Evolutionary conservation across 1,284 basidiomycete genomes (phyloP).

Genomic region (Pholiota adiposa): DNA sequence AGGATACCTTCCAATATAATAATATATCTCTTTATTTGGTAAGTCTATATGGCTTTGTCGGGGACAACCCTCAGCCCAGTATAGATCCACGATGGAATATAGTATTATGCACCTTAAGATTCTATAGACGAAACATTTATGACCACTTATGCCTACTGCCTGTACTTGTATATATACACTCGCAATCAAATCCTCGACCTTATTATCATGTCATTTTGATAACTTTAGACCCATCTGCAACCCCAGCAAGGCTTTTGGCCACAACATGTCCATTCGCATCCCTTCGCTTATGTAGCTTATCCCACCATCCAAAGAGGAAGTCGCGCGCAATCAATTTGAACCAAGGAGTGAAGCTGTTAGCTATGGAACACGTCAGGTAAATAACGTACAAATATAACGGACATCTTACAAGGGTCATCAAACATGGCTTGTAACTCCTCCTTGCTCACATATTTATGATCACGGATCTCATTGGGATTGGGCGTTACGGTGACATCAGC

Average conservation of each 20-base stretch:
- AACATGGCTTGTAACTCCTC: constrained; percentile 92
- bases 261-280: constrained; percentile 60
- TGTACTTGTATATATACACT: constrained; percentile 13
- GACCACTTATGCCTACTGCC: constrained; percentile 10
- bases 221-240: constrained; percentile 78
- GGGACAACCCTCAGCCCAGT: background rate
- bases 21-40: background rate
- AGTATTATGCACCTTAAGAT: constrained; percentile 7
- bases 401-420: constrained; percentile 68
- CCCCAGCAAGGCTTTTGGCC: constrained; percentile 68
- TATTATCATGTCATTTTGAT: constrained; percentile 41
- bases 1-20: constrained; percentile 23
- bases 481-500: constrained; percentile 85
- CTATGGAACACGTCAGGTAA: constrained; percentile 43
- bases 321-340: constrained; percentile 98
- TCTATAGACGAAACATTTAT: constrained; percentile 15
- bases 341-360: constrained; percentile 95
- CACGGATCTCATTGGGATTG: constrained; percentile 93
- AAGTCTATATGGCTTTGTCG: constrained; percentile 3
- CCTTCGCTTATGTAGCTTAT: constrained; percentile 77
- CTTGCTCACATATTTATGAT: constrained; percentile 91
- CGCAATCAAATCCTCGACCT: constrained; percentile 4
- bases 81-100: constrained; percentile 15
- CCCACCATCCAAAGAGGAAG: constrained; percentile 99
- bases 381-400: background rate